A percentile compares a stretch with the other conserved stretches of the same genome.
Evolutionary conservation across 23 red algal species (phyloP).

Genomic region (Gracilariopsis chorda): DNA sequence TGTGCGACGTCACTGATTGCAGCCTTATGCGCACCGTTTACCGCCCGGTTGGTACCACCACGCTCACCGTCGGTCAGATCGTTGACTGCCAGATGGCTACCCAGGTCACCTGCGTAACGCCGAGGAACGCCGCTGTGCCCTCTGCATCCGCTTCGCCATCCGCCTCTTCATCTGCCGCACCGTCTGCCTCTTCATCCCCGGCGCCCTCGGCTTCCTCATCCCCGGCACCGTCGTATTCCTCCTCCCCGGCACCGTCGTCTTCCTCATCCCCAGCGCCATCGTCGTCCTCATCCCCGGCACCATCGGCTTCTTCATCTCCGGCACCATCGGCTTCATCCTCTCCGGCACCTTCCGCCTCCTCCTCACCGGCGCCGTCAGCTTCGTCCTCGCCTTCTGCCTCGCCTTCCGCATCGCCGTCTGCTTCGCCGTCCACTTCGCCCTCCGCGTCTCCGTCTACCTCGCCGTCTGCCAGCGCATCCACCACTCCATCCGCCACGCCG

Average conservation of each 20-base stretch:
- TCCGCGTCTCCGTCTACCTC: neutral
- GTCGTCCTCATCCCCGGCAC: neutral
- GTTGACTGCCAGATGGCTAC: slow-evolving; percentile 5
- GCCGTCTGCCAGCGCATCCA: neutral
- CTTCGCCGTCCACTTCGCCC: neutral
- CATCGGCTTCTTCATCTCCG: neutral
- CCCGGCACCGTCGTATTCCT: neutral
- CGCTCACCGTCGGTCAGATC: neutral
- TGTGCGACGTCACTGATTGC: slow-evolving; percentile 35
- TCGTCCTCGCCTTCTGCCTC: neutral
- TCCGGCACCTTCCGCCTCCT: neutral
- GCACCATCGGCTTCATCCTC: neutral
- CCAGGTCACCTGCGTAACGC: slow-evolving; percentile 34
- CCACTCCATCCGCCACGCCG: neutral
- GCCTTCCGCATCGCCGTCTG: neutral
- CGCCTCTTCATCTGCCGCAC: neutral
- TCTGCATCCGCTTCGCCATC: neutral
- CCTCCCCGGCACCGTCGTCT: neutral
- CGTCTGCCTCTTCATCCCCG: neutral
- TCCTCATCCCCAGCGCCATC: neutral
- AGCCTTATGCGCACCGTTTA: slow-evolving; percentile 2
- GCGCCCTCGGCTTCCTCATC: neutral
- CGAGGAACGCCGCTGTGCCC: neutral
- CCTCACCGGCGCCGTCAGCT: neutral
- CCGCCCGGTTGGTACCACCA: neutral